Conservation (phyloP, 768 basidiomycete species). For the Termitomyces sp. region DNA sequence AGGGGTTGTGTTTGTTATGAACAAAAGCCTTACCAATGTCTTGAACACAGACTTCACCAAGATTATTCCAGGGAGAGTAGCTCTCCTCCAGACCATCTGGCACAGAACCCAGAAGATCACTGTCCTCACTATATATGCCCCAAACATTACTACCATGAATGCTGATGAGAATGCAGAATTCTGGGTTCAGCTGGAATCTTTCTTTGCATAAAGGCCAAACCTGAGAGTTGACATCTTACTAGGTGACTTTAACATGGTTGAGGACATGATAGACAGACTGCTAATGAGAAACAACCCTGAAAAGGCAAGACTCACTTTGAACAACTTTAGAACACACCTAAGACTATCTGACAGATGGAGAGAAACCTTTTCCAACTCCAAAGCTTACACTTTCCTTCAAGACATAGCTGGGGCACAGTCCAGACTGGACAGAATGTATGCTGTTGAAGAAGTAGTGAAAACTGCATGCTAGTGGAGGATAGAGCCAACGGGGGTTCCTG, state of each 20-base stretch:
- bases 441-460: not conserved
- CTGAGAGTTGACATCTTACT: conserved; percentile 27
- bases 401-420: conserved; percentile 16
- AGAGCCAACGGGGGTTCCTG: not conserved
- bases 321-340: conserved; percentile 14
- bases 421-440: conserved; percentile 32
- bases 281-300: conserved; percentile 20
- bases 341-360: conserved; percentile 29
- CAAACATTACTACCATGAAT: not conserved
- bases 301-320: conserved; percentile 10
- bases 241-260: conserved; percentile 39
- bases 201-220: conserved; percentile 1
- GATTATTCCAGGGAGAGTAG: not conserved
- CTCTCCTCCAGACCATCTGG: not conserved
- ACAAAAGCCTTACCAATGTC: not conserved
- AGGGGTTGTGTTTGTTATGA: conserved; percentile 1
- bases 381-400: conserved; percentile 24
- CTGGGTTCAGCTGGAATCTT: not conserved
- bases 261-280: conserved; percentile 30
- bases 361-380: conserved; percentile 12
- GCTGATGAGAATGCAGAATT: not conserved
- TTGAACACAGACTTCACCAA: not conserved
- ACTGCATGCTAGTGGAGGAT: not conserved
- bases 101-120: not conserved
- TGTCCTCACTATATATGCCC: not conserved